Base-by-base conservation (phyloP, 208 protist genomes). In the Novymonas esmeraldas region DNA sequence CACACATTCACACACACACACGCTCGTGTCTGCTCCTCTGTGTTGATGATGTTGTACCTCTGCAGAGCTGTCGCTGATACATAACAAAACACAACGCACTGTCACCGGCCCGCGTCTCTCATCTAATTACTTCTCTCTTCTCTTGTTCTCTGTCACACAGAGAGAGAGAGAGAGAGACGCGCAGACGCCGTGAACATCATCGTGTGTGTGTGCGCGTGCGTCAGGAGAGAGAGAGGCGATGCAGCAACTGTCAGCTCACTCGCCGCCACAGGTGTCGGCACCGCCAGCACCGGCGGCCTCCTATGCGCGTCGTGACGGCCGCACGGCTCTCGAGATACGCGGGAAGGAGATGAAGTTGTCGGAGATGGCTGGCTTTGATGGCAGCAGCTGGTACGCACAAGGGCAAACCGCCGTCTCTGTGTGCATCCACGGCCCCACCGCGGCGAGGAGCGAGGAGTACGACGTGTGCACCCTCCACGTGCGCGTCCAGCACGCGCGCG, bases 381-480 rank as follows among this genome's bases (percentile, higher is more conserved):
- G 88, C 36, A 92, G 86, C 52, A 64, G 78, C 45, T 86, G 76
- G 72, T 97, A 93, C 62, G 64, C 82, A 14, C 89, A 97, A 52
- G 93, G 90, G 2, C 58, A 70, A 48, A 93, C 85, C 3, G 64
- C 84, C 29, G 85, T 95, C 6, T 45, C 78, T 36, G 87, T 78
- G 48, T 59, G 82, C 22, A 29, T 97, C 11, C 84, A 89, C 65
- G 93, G 93, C 20, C 93, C 93, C 2, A 83, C 78, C 0, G 60
- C 79, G 11, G 83, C 82, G 6, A 79, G 78, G 48, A 71, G 73
- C 18, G 66, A 74, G 3, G 63, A 70, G 56, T 85, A 87, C 63
- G 64, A 76, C 42, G 70, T 63, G 38, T 85, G 83, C 50, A 29
- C 63, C 1, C 56, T 89, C 33, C 63, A 62, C 0, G 65, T 79